phyloP scores from a whole-genome alignment of 1,284 basidiomycete genomes.

The Pisolithus thermaeus region DNA sequence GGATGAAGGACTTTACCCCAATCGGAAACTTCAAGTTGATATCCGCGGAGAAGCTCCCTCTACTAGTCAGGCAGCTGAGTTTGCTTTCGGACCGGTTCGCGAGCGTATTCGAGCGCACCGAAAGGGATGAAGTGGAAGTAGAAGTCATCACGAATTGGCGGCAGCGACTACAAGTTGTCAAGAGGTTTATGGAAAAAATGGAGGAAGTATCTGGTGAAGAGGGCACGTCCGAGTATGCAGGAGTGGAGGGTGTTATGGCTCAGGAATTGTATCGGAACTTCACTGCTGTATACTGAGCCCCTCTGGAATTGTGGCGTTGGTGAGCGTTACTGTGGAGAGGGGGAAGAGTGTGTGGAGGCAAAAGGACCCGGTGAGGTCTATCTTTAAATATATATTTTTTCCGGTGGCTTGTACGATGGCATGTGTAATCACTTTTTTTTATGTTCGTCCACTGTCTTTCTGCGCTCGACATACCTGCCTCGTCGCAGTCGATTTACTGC shows the following conservation, averaged over 20 bases:
- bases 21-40: constrained; percentile 91
- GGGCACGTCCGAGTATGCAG: constrained; percentile 6
- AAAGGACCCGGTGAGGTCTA: too few species aligned
- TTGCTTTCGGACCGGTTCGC: constrained; percentile 86
- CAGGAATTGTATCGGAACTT: constrained; percentile 49
- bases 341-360: too few species aligned
- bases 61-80: constrained; percentile 81
- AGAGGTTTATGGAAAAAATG: constrained; percentile 44
- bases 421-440: too few species aligned
- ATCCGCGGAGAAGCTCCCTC: constrained; percentile 76
- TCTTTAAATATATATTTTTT: too few species aligned
- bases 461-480: too few species aligned
- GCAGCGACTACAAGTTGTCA: constrained; percentile 71
- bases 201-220: constrained; percentile 15
- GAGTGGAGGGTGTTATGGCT: constrained; percentile 38
- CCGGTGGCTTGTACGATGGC: too few species aligned
- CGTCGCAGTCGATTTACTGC: too few species aligned
- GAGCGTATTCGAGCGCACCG: constrained; percentile 73
- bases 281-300: constrained; percentile 31
- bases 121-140: constrained; percentile 57
- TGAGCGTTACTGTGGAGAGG: too few species aligned
- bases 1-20: constrained; percentile 90
- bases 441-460: too few species aligned
- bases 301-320: too few species aligned
- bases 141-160: constrained; percentile 92